A percentile compares a stretch with the other conserved stretches of the same genome.
These are phyloP conservation scores for Corchorus olitorius DNA, from an alignment of 345 rosid genomes.

Conservation along the genomic window DNA sequence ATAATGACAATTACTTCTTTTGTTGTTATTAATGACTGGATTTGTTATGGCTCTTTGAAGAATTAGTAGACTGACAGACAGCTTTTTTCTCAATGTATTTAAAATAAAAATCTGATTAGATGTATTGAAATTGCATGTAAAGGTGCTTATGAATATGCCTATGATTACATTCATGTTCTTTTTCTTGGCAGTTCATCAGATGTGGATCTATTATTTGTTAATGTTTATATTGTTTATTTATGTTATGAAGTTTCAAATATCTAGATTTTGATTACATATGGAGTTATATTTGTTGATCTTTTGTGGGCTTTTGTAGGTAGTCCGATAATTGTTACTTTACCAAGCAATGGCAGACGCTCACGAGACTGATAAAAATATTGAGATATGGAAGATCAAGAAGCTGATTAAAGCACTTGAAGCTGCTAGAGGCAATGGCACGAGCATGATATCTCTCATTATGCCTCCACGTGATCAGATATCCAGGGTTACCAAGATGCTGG, in stretches of 20 bases:
- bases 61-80: background rate
- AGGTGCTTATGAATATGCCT: background rate
- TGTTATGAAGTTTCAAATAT: no score
- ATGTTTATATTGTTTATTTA: background rate
- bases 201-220: background rate
- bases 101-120: background rate
- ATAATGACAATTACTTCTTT: background rate
- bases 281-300: background rate
- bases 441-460: constrained; percentile 82
- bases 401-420: constrained; percentile 68
- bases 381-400: constrained; percentile 77
- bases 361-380: constrained; percentile 65
- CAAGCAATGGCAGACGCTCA: constrained; percentile 50
- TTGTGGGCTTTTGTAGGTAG: background rate
- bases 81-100: background rate
- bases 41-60: background rate
- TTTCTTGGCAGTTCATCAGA: background rate
- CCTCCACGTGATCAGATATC: constrained; percentile 74
- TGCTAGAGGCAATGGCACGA: constrained; percentile 75
- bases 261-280: background rate
- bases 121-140: background rate
- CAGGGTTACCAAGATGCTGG: constrained; percentile 73
- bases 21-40: background rate
- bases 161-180: background rate
- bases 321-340: background rate